Base-by-base conservation (phyloP, 2,329 filamentous ascomycete species). In the Colletotrichum eleusines region DNA sequence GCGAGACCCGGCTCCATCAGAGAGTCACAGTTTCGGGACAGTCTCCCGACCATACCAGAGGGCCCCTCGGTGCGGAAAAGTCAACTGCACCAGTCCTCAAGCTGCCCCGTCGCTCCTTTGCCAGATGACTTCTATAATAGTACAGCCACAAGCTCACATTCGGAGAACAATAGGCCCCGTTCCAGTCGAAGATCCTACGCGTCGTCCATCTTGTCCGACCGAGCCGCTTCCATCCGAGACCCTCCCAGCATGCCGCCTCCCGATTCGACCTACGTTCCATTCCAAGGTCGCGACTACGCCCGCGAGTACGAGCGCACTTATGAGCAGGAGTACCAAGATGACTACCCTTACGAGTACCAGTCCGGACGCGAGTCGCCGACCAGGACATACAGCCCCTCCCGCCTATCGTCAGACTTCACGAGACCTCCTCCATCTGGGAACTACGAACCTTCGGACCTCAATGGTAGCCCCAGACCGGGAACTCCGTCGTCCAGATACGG, bases 401-500 rank as follows among this genome's bases (percentile, higher is more conserved):
- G 83, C 70, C 78, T 80, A 63, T 84, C 83, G 1, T 83, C 84
- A 40, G 93, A 95, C 72, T 94, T 92, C 80, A 81, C 87, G 35
- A 88, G 93, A 62, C 92, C 93, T 11, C 91, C 94, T 3, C 89
- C 93, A 1, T 89, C 90, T 0, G 90, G 86, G 74, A 84, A 91
- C 31, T 98, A 96, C 80, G 96, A 98, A 80, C 94, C 94, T 0
- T 87, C 91, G 28, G 95, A 98, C 75, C 82, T 98, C 70, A 95
- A 98, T 77, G 96, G 96, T 59, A 95, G 90, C 72, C 95, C 96
- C 8, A 86, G 96, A 69, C 95, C 96, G 1, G 95, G 95, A 6
- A 98, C 95, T 0, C 94, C 95, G 1, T 94, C 94, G 0, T 95
- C 94, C 2, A 88, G 90, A 78, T 98, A 98, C 79, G 93, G 94